Conservation (phyloP, 179 eudicot species). For the Drosera spatulata region DNA sequence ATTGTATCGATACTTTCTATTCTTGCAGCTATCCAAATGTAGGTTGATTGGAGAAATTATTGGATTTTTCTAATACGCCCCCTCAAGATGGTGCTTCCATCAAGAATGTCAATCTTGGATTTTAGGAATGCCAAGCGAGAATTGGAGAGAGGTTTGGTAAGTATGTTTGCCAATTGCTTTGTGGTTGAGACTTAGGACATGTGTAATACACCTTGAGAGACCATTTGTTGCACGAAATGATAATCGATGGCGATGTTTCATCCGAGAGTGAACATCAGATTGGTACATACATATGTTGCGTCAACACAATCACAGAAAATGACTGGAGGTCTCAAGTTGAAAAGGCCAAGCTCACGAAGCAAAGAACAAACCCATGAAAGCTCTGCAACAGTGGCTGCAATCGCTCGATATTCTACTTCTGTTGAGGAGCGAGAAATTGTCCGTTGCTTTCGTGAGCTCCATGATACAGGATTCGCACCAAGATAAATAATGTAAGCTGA, state of each 20-base stretch:
- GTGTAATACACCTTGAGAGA: not conserved
- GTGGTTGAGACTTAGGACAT: too few species aligned
- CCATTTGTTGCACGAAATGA: constrained; percentile 5
- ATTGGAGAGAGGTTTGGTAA: too few species aligned
- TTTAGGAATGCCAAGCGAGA: too few species aligned
- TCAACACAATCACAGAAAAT: constrained; percentile 5
- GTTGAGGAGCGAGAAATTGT: constrained; percentile 1
- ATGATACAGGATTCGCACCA: not conserved
- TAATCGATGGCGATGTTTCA: not conserved
- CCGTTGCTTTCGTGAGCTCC: constrained; percentile 1
- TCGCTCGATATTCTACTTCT: constrained; percentile 1
- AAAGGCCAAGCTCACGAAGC: not conserved
- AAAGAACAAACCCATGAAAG: not conserved
- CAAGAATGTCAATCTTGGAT: too few species aligned
- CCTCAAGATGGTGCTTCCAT: not conserved
- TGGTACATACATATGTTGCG: not conserved
- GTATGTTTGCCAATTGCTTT: too few species aligned
- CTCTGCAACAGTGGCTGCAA: not conserved
- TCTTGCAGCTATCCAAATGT: too few species aligned
- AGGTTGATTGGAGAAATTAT: too few species aligned
- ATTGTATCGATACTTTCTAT: too few species aligned
- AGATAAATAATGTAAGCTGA: not conserved
- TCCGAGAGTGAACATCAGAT: constrained; percentile 3
- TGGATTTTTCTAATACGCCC: too few species aligned
- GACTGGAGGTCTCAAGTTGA: not conserved